Percentiles rank a stretch among this genome's conserved stretches.
Evolutionary conservation across 2,329 filamentous ascomycete genomes (phyloP).

Genomic region (Talaromyces verruculosus): DNA sequence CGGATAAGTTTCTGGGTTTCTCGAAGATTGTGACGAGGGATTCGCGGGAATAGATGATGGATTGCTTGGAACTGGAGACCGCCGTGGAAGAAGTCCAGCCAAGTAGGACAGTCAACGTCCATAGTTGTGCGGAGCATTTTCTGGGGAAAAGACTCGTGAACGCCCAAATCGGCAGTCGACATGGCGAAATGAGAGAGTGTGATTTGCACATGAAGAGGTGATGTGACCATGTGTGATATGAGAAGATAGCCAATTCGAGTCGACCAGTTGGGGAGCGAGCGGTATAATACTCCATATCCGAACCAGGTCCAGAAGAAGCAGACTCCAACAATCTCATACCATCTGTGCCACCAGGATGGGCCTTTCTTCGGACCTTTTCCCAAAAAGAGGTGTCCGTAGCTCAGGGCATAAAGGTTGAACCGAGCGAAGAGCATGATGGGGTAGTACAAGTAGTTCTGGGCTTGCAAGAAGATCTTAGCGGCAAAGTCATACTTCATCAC

Average conservation of each 20-base stretch:
- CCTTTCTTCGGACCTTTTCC: conserved; percentile 72
- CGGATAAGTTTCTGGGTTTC: conserved; percentile 71
- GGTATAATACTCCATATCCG: conserved; percentile 77
- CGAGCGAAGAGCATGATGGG: conserved; percentile 75
- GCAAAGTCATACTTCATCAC: conserved; percentile 74
- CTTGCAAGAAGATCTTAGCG: conserved; percentile 68
- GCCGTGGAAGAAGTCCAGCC: conserved; percentile 87
- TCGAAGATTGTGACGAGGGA: conserved; percentile 82
- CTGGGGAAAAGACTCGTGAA: conserved; percentile 82
- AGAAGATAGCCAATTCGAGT: conserved; percentile 73
- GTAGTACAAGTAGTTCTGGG: conserved; percentile 82
- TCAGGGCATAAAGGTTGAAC: conserved; percentile 82
- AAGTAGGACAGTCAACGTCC: conserved; percentile 84
- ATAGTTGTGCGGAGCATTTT: conserved; percentile 91
- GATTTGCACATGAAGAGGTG: conserved; percentile 84
- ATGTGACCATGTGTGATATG: conserved; percentile 76
- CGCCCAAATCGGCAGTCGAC: conserved; percentile 83
- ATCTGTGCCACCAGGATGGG: conserved; percentile 78
- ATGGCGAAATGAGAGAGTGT: conserved; percentile 91
- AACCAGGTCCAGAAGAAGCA: conserved; percentile 84
- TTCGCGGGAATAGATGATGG: conserved; percentile 79
- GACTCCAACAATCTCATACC: conserved; percentile 74
- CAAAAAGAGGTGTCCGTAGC: conserved; percentile 72
- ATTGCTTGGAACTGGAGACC: conserved; percentile 88
- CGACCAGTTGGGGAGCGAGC: conserved; percentile 66